Evolutionary conservation across 176 grass and related monocot genomes (phyloP).

Genomic region (Bolboschoenus planiculmis): DNA sequence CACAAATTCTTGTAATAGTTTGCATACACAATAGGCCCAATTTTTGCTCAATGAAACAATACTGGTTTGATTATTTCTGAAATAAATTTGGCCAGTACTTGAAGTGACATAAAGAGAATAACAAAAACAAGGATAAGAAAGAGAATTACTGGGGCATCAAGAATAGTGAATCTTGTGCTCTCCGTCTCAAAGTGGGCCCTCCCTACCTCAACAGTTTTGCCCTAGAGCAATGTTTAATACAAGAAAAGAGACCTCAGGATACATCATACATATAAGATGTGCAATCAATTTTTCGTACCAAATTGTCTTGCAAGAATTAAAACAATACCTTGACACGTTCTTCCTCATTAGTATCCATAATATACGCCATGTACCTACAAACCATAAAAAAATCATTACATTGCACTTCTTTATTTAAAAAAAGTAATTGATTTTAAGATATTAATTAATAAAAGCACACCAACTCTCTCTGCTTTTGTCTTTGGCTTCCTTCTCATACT

Average conservation of each 20-base stretch:
- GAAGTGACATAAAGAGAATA: background rate
- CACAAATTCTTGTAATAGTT: background rate
- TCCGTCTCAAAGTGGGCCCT: conserved; percentile 92
- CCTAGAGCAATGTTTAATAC: conserved; percentile 40
- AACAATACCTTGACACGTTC: conserved; percentile 64
- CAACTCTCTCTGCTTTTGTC: conserved; percentile 96
- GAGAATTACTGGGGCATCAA: conserved; percentile 69
- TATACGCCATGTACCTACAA: conserved; percentile 99
- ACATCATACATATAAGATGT: background rate
- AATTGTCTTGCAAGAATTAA: background rate
- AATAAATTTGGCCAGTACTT: background rate
- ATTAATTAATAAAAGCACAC: conserved; percentile 29
- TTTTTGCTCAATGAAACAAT: background rate
- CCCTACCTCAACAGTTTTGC: conserved; percentile 84
- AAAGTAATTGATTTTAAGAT: background rate
- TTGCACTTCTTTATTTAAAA: background rate
- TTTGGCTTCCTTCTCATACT: conserved; percentile 97
- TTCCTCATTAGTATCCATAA: conserved; percentile 99
- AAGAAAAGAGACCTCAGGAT: background rate
- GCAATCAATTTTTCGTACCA: conserved; percentile 10
- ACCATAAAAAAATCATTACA: background rate
- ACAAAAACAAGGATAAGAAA: conserved; percentile 10
- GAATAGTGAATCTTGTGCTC: conserved; percentile 80
- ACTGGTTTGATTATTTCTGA: background rate
- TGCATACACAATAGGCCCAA: background rate